A percentile compares a stretch with the other conserved stretches of the same genome.
These are phyloP conservation scores for Achlya hypogyna DNA, from an alignment of 352 stramenopile genomes.

Conservation along the genomic window DNA sequence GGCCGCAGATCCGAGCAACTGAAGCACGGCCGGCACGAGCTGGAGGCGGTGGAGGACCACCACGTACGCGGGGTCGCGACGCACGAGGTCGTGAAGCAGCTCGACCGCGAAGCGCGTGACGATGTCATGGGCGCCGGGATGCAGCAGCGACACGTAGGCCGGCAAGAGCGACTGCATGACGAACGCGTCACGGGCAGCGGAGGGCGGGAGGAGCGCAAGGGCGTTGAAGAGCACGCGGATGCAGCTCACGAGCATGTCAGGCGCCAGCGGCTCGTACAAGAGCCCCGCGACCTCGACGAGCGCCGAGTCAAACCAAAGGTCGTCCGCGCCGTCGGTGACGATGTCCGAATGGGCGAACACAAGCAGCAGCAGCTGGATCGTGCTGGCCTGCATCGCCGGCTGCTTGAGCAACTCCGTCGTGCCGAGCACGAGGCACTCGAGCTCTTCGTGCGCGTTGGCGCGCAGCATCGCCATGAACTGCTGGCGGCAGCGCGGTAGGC, in stretches of 20 bases:
- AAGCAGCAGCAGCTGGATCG: not conserved
- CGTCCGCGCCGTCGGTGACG: not conserved
- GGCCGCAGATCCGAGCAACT: not conserved
- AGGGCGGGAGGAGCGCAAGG: not conserved
- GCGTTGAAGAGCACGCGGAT: conserved; percentile 11
- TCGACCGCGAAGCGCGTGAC: conserved; percentile 8
- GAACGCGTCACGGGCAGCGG: not conserved
- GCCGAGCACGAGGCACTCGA: conserved; percentile 6
- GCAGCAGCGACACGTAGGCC: not conserved
- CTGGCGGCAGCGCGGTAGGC: not conserved
- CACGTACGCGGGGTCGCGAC: conserved; percentile 1
- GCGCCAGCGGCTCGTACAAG: not conserved
- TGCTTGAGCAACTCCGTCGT: not conserved
- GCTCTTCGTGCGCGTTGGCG: conserved; percentile 3
- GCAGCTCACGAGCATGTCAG: not conserved
- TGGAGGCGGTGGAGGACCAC: conserved; percentile 5
- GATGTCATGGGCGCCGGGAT: not conserved
- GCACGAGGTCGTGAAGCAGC: conserved; percentile 5
- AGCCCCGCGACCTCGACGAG: not conserved
- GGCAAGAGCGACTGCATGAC: conserved; percentile 10
- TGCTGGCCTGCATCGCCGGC: not conserved
- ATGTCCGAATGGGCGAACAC: conserved; percentile 9
- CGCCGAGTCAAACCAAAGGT: conserved; percentile 12
- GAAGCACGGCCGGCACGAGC: not conserved
- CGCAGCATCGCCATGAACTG: not conserved